Base-by-base conservation (phyloP, 148 eudicot species). In the Linanthus parryae region DNA sequence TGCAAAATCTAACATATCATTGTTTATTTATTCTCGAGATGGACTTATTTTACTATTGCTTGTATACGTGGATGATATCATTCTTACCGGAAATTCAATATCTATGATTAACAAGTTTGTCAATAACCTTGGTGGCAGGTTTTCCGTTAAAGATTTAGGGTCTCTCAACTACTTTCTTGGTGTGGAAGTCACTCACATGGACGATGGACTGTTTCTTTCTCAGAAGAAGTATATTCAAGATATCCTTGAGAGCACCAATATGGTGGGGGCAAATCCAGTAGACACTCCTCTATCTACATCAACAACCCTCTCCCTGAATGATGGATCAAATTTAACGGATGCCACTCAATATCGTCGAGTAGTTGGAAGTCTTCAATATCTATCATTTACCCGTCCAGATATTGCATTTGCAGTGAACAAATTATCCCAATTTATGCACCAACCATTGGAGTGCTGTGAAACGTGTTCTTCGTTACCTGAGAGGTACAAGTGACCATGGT, bases 401-500 rank as follows among this genome's bases (percentile, higher is more conserved):
- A 33, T 57, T 15, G 19, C 62, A 8, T 57, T 5, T 22, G 25
- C 20, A 0, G 43, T 57, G 0, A 57, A 57, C 11, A 19, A 22
- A 4, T 15, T 57, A 0, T 44, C 30, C 20, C 43, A 57, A 7
- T 21, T 15, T 19, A 21, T 57, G 41, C 5, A 17, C 44, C 3
- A 33, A 30, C 7, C 60, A 56, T 2, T 56, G 60, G 60, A 21
- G 29, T 7, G 49, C 23, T 8, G 36, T 16, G 12, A 56, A 56
- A 25, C 48, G 37, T 5, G 24, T 55, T 13, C 44, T 55, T 25
- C 12, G 22, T 5, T 56, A 56, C 16, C 25, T 56, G 5, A 56
- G 42, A 4, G 16, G n/a, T 36, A 41, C 48, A 0, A 40, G 18
- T 23, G 13, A 21, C 9, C 14, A n/a, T 0, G 15, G 19, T 24